Conservation (phyloP, 768 basidiomycete species). For the Lanmaoa rubissima region DNA sequence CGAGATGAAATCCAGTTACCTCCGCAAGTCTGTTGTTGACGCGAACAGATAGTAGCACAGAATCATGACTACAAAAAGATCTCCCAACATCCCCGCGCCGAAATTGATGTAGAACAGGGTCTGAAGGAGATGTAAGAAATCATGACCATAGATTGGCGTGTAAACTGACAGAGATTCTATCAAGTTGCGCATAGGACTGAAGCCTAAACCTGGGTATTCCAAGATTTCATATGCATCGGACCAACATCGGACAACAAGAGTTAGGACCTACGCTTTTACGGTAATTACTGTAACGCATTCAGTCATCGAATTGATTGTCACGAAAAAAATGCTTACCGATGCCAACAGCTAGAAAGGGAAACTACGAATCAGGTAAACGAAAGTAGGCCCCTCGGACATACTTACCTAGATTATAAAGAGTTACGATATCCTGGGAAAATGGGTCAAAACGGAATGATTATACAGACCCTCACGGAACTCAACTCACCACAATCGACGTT, state of each 20-base stretch:
- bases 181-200: constrained; percentile 35
- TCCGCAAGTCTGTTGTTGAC: constrained; percentile 49
- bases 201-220: constrained; percentile 37
- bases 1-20: constrained; percentile 28
- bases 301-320: not conserved
- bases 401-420: constrained; percentile 47
- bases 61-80: constrained; percentile 48
- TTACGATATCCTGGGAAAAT: constrained; percentile 30
- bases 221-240: not conserved
- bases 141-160: not conserved
- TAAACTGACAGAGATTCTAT: constrained; percentile 38
- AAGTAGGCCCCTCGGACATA: not conserved
- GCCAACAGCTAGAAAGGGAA: constrained; percentile 5
- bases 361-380: not conserved
- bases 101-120: constrained; percentile 51
- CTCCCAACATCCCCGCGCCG: constrained; percentile 45
- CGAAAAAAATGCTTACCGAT: constrained; percentile 3
- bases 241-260: not conserved
- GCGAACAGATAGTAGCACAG: constrained; percentile 47
- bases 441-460: constrained; percentile 7
- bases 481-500: constrained; percentile 46
- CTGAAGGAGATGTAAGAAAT: constrained; percentile 31
- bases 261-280: constrained; percentile 43
- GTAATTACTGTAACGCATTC: constrained; percentile 41
- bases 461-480: not conserved